A percentile compares a stretch with the other conserved stretches of the same genome.
phyloP scores from a whole-genome alignment of 2,329 filamentous ascomycete genomes.

The Nigrograna mackinnonii region DNA sequence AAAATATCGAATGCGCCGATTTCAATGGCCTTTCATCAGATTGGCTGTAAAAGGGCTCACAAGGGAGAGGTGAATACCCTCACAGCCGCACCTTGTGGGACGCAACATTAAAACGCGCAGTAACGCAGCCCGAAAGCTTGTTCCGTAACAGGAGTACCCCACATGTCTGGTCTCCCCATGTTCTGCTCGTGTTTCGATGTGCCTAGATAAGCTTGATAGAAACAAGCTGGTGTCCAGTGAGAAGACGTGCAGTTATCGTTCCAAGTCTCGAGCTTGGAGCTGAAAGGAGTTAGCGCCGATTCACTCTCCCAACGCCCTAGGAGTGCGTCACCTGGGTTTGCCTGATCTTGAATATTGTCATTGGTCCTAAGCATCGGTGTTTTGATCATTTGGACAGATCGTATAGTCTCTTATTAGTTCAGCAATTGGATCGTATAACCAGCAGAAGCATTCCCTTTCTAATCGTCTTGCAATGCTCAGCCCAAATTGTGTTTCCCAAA shows the following conservation, averaged over 20 bases:
- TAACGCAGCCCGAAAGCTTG: background rate
- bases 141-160: background rate
- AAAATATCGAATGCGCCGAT: constrained; percentile 1
- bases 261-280: constrained; percentile 2
- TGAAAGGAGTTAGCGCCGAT: background rate
- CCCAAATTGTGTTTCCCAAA: too few relatives aligned
- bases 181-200: background rate
- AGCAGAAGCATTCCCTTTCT: too few relatives aligned
- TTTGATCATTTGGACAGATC: background rate
- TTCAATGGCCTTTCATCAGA: background rate
- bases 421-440: too few relatives aligned
- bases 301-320: background rate
- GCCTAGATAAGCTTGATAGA: constrained; percentile 3
- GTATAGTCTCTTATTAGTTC: too few relatives aligned
- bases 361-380: background rate
- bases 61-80: too few relatives aligned
- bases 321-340: too few relatives aligned
- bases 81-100: too few relatives aligned
- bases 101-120: background rate
- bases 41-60: background rate
- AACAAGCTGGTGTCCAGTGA: constrained; percentile 12
- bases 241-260: constrained; percentile 15
- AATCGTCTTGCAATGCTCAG: too few relatives aligned
- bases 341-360: too few relatives aligned
- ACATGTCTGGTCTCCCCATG: background rate